Percentiles rank a stretch among this genome's conserved stretches.
phyloP scores from a whole-genome alignment of 2,329 filamentous ascomycete genomes.

The Fusarium sp. region DNA sequence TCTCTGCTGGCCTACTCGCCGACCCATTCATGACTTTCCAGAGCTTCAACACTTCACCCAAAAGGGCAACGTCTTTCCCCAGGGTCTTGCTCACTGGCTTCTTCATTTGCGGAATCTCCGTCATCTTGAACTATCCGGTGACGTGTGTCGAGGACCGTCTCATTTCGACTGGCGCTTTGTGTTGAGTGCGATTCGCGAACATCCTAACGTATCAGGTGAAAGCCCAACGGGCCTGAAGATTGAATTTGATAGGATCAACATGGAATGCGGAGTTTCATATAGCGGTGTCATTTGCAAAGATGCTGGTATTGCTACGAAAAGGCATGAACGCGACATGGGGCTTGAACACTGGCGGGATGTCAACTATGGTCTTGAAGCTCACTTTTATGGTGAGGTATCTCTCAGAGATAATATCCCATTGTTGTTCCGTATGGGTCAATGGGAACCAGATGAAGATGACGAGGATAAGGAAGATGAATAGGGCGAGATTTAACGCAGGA shows the following conservation, averaged over 20 bases:
- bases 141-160: not conserved
- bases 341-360: not conserved
- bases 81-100: not conserved
- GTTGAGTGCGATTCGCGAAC: not conserved
- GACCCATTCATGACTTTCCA: not conserved
- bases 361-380: not conserved
- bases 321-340: not conserved
- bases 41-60: not conserved
- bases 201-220: not conserved
- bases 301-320: not conserved
- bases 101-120: not conserved
- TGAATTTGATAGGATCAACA: rapidly evolving
- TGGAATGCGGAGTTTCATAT: not conserved
- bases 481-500: too few species aligned
- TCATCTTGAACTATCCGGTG: not conserved
- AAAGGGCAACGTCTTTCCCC: not conserved
- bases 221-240: not conserved
- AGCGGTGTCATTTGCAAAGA: not conserved
- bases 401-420: not conserved
- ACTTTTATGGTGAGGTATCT: not conserved
- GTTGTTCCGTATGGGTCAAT: not conserved
- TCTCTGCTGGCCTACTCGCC: not conserved
- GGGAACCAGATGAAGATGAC: not conserved
- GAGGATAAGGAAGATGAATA: not conserved
- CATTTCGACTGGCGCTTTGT: not conserved